phyloP scores from a whole-genome alignment of 2,329 filamentous ascomycete genomes.

The Plectosphaerella plurivora region DNA sequence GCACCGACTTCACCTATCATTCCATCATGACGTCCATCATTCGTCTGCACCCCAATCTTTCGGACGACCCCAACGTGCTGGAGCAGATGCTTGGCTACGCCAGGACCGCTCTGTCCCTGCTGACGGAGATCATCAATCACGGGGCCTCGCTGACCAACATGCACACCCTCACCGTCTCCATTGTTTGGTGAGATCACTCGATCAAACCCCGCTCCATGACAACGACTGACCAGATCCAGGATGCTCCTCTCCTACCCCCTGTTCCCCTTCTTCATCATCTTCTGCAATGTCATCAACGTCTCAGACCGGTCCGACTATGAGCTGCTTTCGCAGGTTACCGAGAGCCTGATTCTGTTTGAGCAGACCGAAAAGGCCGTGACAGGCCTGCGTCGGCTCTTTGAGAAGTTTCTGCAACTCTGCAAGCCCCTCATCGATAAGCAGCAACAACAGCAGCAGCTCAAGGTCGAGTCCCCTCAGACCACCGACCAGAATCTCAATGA shows the following conservation, averaged over 20 bases:
- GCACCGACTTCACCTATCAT: slow-evolving; percentile 1
- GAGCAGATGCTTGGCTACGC: slow-evolving; percentile 1
- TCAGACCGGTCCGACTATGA: background rate
- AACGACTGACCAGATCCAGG: background rate
- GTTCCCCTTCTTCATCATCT: slow-evolving; percentile 2
- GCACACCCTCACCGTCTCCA: background rate
- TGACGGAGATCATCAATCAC: background rate
- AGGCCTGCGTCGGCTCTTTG: background rate
- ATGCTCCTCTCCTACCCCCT: background rate
- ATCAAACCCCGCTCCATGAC: too few relatives aligned
- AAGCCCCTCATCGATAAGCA: background rate
- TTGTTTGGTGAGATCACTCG: background rate
- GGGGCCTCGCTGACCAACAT: background rate
- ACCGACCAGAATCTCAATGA: background rate
- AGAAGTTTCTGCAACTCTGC: background rate
- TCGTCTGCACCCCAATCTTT: background rate
- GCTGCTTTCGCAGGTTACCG: background rate
- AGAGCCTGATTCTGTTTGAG: background rate
- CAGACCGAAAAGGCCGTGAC: background rate
- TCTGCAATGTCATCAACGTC: slow-evolving; percentile 1
- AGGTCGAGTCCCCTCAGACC: background rate
- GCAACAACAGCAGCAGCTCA: background rate
- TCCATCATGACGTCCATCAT: slow-evolving; percentile 2
- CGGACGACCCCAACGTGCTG: background rate
- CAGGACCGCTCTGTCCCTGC: background rate